A percentile compares a stretch with the other conserved stretches of the same genome.
Conservation (phyloP, 2,329 filamentous ascomycete species). For the Penicillium sp. region DNA sequence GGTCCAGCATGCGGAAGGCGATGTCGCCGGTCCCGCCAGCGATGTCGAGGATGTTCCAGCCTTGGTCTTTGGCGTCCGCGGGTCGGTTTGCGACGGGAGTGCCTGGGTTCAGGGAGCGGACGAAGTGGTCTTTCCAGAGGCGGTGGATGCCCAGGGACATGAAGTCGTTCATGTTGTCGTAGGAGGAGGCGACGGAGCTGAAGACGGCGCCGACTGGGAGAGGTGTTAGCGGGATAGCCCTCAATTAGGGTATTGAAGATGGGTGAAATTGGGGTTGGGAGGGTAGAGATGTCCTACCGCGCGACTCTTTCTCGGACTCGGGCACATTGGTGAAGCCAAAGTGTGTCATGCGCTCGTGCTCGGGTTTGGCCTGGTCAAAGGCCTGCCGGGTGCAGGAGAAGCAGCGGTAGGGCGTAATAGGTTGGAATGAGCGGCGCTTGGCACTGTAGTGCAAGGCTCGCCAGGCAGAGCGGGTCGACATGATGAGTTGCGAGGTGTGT, state of each 20-base stretch:
- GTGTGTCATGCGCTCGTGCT: constrained; percentile 69
- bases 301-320: constrained; percentile 73
- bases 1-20: constrained; percentile 91
- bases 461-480: constrained; percentile 41
- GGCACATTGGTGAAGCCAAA: constrained; percentile 88
- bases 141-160: constrained; percentile 98
- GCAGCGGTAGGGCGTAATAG: constrained; percentile 47
- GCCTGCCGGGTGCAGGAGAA: constrained; percentile 53
- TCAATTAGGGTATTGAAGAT: background rate
- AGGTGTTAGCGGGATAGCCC: background rate
- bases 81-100: constrained; percentile 46
- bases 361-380: constrained; percentile 43
- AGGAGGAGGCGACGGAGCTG: constrained; percentile 89
- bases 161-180: constrained; percentile 98
- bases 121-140: constrained; percentile 97
- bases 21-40: constrained; percentile 97
- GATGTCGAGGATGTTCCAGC: constrained; percentile 85
- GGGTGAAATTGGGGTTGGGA: background rate
- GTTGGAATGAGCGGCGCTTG: constrained; percentile 30
- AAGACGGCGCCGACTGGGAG: constrained; percentile 78
- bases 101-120: constrained; percentile 85
- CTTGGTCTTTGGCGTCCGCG: constrained; percentile 39
- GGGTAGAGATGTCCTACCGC: constrained; percentile 49
- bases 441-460: constrained; percentile 39
- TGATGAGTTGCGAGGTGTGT: constrained; percentile 20